Percentiles rank a stretch among this genome's conserved stretches.
phyloP scores from a whole-genome alignment of 495 filamentous ascomycete species.

The Penicillium longicatenatum region DNA sequence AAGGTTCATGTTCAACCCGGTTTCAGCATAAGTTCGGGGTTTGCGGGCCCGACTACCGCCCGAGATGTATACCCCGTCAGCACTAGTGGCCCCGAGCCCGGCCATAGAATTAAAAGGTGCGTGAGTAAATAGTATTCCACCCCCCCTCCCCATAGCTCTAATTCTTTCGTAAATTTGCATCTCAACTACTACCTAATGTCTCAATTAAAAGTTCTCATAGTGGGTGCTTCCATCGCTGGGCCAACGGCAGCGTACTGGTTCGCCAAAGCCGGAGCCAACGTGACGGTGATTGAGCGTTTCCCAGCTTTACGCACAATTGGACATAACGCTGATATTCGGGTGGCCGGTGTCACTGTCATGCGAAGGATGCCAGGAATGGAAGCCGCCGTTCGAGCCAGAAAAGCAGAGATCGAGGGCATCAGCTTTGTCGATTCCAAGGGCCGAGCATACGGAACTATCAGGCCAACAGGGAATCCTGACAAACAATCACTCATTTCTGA shows the following conservation, averaged over 20 bases:
- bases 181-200: conserved; percentile 21
- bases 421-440: conserved; percentile 43
- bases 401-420: conserved; percentile 44
- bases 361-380: conserved; percentile 52
- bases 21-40: not conserved
- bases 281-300: conserved; percentile 57
- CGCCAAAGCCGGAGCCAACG: conserved; percentile 44
- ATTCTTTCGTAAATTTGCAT: not conserved
- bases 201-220: conserved; percentile 35
- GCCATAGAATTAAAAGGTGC: not conserved
- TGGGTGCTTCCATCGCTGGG: conserved; percentile 41
- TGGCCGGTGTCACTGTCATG: conserved; percentile 49
- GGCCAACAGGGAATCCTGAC: conserved; percentile 41
- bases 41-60: conserved; percentile 2
- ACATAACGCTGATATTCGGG: conserved; percentile 57
- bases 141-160: no score
- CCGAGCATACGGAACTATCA: conserved; percentile 39
- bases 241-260: conserved; percentile 48
- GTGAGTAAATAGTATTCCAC: not conserved
- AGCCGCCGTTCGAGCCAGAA: conserved; percentile 39
- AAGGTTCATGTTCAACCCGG: not conserved
- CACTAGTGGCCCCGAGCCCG: not conserved
- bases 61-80: not conserved
- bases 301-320: conserved; percentile 45
- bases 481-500: conserved; percentile 52